Conservation (phyloP, 2,329 filamentous ascomycete species). For the Fusarium subtropicale region DNA sequence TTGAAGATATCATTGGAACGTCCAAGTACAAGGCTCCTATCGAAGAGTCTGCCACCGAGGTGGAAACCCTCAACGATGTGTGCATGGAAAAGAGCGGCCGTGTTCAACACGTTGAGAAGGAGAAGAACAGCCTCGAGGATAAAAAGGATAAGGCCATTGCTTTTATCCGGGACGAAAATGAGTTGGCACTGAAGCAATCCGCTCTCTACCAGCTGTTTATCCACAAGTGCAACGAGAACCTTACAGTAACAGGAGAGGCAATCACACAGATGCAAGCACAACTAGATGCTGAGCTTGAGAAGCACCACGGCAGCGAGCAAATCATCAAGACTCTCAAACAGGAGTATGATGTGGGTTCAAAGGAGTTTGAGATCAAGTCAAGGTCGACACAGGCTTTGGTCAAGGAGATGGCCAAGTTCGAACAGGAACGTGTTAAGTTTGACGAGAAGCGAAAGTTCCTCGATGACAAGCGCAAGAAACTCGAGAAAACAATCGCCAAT, state of each 20-base stretch:
- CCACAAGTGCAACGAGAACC: conserved; percentile 87
- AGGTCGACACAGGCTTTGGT: conserved; percentile 81
- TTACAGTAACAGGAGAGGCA: conserved; percentile 88
- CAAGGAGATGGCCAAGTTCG: conserved; percentile 91
- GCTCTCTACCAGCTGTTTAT: conserved; percentile 93
- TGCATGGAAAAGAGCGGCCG: conserved; percentile 95
- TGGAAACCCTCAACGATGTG: conserved; percentile 92
- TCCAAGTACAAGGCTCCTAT: conserved; percentile 98
- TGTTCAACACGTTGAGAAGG: conserved; percentile 97
- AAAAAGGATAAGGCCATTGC: conserved; percentile 96
- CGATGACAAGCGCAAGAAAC: conserved; percentile 89
- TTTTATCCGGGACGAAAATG: conserved; percentile 92
- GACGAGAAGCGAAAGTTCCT: conserved; percentile 98
- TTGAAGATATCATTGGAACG: conserved; percentile 98
- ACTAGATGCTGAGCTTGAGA: conserved; percentile 87
- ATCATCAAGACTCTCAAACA: conserved; percentile 91
- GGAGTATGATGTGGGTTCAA: conserved; percentile 82
- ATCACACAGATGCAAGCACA: conserved; percentile 90
- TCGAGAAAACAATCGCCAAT: conserved; percentile 86
- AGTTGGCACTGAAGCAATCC: conserved; percentile 88
- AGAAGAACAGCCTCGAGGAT: conserved; percentile 90
- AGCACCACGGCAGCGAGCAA: conserved; percentile 89
- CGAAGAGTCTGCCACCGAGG: conserved; percentile 89
- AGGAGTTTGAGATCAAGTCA: conserved; percentile 84
- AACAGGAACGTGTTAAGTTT: conserved; percentile 96